Conservation (phyloP, 2,329 filamentous ascomycete species). For the Fusarium caatingaense region DNA sequence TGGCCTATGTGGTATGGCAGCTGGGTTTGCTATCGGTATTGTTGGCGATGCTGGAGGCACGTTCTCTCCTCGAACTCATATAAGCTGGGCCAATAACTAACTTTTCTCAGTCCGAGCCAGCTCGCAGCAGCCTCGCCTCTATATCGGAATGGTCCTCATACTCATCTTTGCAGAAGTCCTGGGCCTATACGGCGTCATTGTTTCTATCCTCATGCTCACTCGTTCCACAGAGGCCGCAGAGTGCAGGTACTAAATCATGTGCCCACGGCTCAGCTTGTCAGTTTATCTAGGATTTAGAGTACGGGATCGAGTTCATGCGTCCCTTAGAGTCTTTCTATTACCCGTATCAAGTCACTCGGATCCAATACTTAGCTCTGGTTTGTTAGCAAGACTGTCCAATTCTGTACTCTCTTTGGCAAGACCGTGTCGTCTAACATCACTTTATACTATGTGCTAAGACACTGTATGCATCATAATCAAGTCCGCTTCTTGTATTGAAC, state of each 20-base stretch:
- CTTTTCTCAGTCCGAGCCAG: constrained; percentile 55
- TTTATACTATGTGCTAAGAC: neutral
- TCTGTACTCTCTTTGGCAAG: neutral
- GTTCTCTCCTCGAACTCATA: neutral
- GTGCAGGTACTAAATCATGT: constrained; percentile 49
- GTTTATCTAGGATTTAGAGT: neutral
- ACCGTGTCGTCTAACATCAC: neutral
- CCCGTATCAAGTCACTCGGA: neutral
- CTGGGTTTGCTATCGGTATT: constrained; percentile 60
- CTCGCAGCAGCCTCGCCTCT: constrained; percentile 60
- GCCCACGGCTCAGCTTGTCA: neutral
- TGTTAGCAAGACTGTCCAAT: neutral
- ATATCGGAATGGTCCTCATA: constrained; percentile 61
- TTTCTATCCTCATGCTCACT: constrained; percentile 62
- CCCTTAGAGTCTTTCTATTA: neutral
- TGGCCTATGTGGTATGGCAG: constrained; percentile 58
- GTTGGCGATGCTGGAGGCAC: constrained; percentile 58
- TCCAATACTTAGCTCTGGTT: neutral
- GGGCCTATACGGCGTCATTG: constrained; percentile 60
- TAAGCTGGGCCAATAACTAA: constrained; percentile 2
- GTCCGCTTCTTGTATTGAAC: constrained; percentile 24
- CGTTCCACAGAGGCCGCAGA: constrained; percentile 53
- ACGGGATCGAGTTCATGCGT: neutral
- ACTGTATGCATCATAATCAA: neutral
- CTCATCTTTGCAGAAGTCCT: constrained; percentile 61